Conservation (phyloP, 2,329 filamentous ascomycete genomes). For the Neoascochyta sp. region DNA sequence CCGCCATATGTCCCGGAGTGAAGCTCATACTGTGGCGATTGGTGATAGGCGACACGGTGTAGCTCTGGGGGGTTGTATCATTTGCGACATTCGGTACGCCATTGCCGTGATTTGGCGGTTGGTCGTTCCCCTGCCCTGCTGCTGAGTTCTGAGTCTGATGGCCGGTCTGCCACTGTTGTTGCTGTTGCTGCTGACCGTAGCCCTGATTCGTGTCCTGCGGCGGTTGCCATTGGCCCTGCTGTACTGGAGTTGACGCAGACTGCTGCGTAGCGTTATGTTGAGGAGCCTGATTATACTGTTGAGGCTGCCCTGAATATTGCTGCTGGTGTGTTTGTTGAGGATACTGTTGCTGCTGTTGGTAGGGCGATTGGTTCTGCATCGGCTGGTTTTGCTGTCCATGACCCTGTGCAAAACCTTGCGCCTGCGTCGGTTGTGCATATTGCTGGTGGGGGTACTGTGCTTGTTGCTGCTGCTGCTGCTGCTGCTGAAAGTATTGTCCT, state of each 20-base stretch:
- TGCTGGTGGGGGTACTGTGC: conserved; percentile 15
- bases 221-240: conserved; percentile 21
- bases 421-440: conserved; percentile 5
- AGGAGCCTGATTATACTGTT: conserved; percentile 4
- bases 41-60: conserved; percentile 33
- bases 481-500: conserved; percentile 10
- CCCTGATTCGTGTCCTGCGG: conserved; percentile 9
- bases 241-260: conserved; percentile 8
- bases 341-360: too few species aligned
- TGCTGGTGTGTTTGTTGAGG: conserved; percentile 6
- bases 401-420: conserved; percentile 4
- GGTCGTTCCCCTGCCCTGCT: conserved; percentile 14
- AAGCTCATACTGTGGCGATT: conserved; percentile 27
- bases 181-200: conserved; percentile 6
- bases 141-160: conserved; percentile 20
- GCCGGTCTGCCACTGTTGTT: conserved; percentile 16
- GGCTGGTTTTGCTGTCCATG: conserved; percentile 10
- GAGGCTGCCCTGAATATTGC: conserved; percentile 2
- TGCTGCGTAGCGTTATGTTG: conserved; percentile 10
- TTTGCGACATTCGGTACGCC: conserved; percentile 23
- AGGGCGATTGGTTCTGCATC: too few species aligned
- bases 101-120: conserved; percentile 18
- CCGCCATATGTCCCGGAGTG: conserved; percentile 11
- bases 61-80: conserved; percentile 27
- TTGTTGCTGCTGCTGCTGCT: conserved; percentile 12